Conservation (phyloP, 345 rosid genomes). For the Laguncularia racemosa region DNA sequence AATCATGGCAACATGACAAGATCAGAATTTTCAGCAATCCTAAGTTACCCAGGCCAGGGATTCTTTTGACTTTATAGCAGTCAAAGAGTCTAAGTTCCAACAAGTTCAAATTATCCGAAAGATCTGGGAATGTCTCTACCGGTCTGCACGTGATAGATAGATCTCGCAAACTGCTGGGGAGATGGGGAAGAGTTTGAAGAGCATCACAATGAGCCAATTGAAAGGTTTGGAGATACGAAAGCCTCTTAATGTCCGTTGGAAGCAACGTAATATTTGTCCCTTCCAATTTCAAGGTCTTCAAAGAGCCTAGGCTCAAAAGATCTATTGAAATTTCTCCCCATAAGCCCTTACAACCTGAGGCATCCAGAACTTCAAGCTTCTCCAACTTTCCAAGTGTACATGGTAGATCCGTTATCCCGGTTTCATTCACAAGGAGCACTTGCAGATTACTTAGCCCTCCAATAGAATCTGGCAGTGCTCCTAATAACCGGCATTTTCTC, state of each 20-base stretch:
- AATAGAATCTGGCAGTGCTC: neutral
- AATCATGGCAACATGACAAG: too few relatives aligned
- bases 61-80: too few relatives aligned
- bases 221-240: neutral
- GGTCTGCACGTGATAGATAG: too few relatives aligned
- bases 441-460: neutral
- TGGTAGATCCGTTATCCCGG: neutral
- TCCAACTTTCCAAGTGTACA: neutral
- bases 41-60: too few relatives aligned
- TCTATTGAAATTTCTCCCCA: neutral
- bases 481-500: neutral
- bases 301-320: neutral
- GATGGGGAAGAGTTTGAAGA: rapidly evolving
- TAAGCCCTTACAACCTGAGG: neutral
- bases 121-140: too few relatives aligned
- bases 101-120: too few relatives aligned
- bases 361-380: slow-evolving; percentile 2
- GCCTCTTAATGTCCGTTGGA: neutral
- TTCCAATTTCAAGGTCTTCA: neutral
- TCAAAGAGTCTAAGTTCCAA: too few relatives aligned
- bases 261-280: neutral
- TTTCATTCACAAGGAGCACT: neutral
- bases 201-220: neutral
- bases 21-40: too few relatives aligned
- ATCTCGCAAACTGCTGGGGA: neutral